A percentile compares a stretch with the other conserved stretches of the same genome.
phyloP scores from a whole-genome alignment of 2,329 filamentous ascomycete genomes.

The Penicillium sp. region DNA sequence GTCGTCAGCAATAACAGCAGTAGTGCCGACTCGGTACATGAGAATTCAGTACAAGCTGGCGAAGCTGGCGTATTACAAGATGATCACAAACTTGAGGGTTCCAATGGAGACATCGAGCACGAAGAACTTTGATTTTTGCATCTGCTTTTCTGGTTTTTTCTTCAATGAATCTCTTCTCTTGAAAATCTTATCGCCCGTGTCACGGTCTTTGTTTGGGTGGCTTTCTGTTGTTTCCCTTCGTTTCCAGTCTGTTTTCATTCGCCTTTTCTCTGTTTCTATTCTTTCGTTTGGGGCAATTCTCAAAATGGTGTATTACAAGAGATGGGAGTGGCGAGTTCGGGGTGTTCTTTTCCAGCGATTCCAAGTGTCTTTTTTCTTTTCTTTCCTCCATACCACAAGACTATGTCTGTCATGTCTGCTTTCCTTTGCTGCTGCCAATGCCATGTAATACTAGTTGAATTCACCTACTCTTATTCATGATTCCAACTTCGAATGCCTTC shows the following conservation, averaged over 20 bases:
- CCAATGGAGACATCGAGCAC: not conserved
- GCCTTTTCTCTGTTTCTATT: constrained; percentile 10
- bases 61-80: constrained; percentile 21
- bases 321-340: constrained; percentile 19
- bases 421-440: constrained; percentile 17
- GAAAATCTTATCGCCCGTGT: constrained; percentile 10
- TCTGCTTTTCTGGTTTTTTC: not conserved
- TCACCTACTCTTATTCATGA: constrained; percentile 14
- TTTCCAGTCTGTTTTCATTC: constrained; percentile 10
- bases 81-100: constrained; percentile 5
- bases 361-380: constrained; percentile 12
- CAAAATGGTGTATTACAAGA: constrained; percentile 25
- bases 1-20: constrained; percentile 41
- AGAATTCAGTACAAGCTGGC: constrained; percentile 23
- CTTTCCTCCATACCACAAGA: constrained; percentile 16
- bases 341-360: constrained; percentile 19
- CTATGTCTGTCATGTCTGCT: constrained; percentile 24
- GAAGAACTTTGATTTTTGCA: constrained; percentile 1
- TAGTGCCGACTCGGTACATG: constrained; percentile 30
- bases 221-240: constrained; percentile 8
- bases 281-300: constrained; percentile 11
- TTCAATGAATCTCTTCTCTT: constrained; percentile 10
- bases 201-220: constrained; percentile 7
- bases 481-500: not conserved
- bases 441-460: constrained; percentile 34